phyloP scores from a whole-genome alignment of 2,329 filamentous ascomycete genomes.

The Penicillium polonicum region DNA sequence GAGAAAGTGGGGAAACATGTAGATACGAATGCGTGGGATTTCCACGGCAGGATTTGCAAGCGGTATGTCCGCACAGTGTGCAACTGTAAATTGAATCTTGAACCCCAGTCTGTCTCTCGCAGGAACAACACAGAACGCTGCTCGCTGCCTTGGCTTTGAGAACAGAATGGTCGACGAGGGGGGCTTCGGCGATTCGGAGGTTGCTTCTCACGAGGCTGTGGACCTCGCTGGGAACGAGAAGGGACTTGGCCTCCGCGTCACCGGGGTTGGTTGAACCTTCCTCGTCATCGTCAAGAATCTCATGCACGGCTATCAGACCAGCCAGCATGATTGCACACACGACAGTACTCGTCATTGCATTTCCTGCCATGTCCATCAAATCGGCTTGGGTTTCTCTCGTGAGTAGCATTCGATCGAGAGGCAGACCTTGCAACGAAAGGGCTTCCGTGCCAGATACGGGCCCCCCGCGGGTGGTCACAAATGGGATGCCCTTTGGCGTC shows the following conservation, averaged over 20 bases:
- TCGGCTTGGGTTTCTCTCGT: conserved; percentile 61
- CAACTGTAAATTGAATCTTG: conserved; percentile 49
- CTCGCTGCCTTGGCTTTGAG: conserved; percentile 26
- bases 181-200: conserved; percentile 11
- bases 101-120: conserved; percentile 52
- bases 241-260: conserved; percentile 4
- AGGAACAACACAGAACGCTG: conserved; percentile 54
- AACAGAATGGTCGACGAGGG: conserved; percentile 11
- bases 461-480: conserved; percentile 59
- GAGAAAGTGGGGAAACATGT: conserved; percentile 22
- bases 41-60: conserved; percentile 54
- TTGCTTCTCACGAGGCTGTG: conserved; percentile 14
- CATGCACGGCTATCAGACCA: conserved; percentile 50
- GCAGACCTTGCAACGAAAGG: conserved; percentile 67
- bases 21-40: conserved; percentile 54
- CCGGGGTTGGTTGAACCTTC: background rate
- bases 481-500: conserved; percentile 64
- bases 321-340: conserved; percentile 63
- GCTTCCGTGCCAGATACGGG: conserved; percentile 63
- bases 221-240: conserved; percentile 12
- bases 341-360: conserved; percentile 75
- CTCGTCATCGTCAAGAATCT: conserved; percentile 29
- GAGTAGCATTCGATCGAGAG: conserved; percentile 61
- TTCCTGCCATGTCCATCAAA: conserved; percentile 70
- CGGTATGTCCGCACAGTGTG: conserved; percentile 53